A percentile compares a stretch with the other conserved stretches of the same genome.
Evolutionary conservation across 2,329 filamentous ascomycete species (phyloP).

Genomic region (Sporothrix luriei): DNA sequence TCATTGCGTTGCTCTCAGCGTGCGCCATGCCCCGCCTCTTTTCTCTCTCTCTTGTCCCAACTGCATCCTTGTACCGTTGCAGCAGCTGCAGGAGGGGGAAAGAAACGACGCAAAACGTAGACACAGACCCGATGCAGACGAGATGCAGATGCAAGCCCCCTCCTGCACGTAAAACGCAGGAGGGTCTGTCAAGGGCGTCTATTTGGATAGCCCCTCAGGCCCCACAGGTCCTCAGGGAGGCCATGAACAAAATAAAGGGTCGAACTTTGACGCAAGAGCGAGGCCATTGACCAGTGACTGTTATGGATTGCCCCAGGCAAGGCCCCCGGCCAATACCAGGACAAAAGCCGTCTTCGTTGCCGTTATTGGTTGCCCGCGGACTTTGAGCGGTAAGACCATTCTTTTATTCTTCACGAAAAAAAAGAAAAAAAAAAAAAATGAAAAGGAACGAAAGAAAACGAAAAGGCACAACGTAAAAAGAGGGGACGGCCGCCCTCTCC

Average conservation of each 20-base stretch:
- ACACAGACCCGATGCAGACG: too few species aligned
- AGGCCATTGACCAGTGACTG: constrained; percentile 11
- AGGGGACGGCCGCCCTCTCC: background rate
- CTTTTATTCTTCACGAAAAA: too few species aligned
- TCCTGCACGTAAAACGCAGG: constrained; percentile 22
- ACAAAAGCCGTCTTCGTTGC: constrained; percentile 6
- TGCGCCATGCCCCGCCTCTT: constrained; percentile 1
- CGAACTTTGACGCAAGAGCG: background rate
- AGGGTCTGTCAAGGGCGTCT: background rate
- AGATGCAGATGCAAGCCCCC: constrained; percentile 25
- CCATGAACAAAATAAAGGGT: background rate
- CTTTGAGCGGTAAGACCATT: constrained; percentile 19
- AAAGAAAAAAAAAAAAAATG: too few species aligned
- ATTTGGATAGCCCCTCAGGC: background rate
- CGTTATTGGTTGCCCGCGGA: constrained; percentile 30
- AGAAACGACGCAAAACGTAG: background rate
- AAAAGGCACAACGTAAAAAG: background rate
- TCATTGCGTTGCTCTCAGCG: constrained; percentile 33
- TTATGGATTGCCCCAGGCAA: background rate
- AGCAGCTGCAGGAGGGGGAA: background rate
- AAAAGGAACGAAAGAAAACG: too few species aligned
- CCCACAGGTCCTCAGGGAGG: background rate
- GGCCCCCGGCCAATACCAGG: background rate
- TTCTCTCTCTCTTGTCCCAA: background rate
- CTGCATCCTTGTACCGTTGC: background rate